Conservation (phyloP, 441 rosid species). For the Eugenia klotzschiana region DNA sequence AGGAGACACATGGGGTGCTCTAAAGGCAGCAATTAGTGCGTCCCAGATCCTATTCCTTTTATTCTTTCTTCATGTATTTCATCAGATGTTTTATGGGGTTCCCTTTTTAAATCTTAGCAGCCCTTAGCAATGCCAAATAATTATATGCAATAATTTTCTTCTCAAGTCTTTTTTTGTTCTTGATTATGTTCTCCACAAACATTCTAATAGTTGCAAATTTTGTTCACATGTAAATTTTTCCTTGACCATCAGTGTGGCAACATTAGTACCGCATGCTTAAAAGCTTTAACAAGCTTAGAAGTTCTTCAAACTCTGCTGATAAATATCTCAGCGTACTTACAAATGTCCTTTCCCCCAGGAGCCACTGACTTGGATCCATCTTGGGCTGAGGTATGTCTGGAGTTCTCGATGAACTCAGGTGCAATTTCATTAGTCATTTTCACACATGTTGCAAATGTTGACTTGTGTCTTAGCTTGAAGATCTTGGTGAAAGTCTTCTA, state of each 20-base stretch:
- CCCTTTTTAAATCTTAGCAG: not conserved
- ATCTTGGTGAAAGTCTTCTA: not conserved
- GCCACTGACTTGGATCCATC: constrained; percentile 60
- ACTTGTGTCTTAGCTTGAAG: not conserved
- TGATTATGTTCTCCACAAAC: not conserved
- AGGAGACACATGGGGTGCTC: constrained; percentile 72
- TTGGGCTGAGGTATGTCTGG: constrained; percentile 61
- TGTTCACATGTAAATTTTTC: not conserved
- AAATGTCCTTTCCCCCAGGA: constrained; percentile 23
- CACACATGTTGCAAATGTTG: not conserved
- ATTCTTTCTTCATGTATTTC: not conserved
- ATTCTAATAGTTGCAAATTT: not conserved
- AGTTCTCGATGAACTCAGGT: not conserved
- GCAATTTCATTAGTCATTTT: not conserved
- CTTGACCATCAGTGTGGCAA: not conserved
- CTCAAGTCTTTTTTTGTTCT: not conserved
- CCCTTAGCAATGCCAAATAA: not conserved
- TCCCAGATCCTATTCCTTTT: not conserved
- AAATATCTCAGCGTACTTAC: not conserved
- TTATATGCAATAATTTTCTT: not conserved
- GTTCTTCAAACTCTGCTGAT: not conserved
- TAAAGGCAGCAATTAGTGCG: constrained; percentile 67
- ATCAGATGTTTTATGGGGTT: not conserved
- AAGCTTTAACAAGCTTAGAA: not conserved
- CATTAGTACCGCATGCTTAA: not conserved